Evolutionary conservation across 129 eudicot species (phyloP), one percentile per base, ranked within the genome.

Genomic region (Escallonia herrerae): DNA sequence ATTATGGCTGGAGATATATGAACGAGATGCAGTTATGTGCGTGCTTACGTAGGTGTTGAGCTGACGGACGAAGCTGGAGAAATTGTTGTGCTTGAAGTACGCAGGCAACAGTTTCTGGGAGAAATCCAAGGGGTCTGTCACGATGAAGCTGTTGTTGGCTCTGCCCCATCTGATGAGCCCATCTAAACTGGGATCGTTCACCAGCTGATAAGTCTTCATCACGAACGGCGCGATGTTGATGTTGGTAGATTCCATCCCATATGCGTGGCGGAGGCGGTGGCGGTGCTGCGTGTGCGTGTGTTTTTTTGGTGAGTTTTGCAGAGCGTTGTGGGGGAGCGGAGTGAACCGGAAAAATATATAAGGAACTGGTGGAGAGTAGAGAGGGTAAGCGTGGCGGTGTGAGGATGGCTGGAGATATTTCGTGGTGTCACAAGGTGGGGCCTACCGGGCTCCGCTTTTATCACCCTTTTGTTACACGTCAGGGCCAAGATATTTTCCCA

Each of bases 121-220:
- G 63, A 90, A 90, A 9, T 81, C 86, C 37, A 83, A 56, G 12
- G 95, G 91, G n/a, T 90, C 77, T 12, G 82, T 11, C 22, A 90
- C 97, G 14, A 90, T 61, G 70, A 90, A 90, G 62, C 83, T 86
- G 48, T 86, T 90, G 13, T 75, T 79, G 38, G 79, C 88, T 58
- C 52, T 49, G 5, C 97, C 91, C 97, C 97, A 90, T 0, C 72
- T 40, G 54, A 90, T 80, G 50, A 86, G 74, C 39, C 40, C 62
- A 57, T 90, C 80, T 13, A 85, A 75, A 4, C 81, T 37, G 0
- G 89, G 80, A 48, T 90, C 97, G 61, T 78, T 82, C 60, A 90
- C 95, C 97, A 90, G 86, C 66, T 90, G 86, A 46, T 90, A 90
- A 1, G 97, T 86, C 70, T 90, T 90, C 75, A 86, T 76, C 43